Conservation (phyloP, 768 basidiomycete species). For the Plicaturopsis crispa region DNA sequence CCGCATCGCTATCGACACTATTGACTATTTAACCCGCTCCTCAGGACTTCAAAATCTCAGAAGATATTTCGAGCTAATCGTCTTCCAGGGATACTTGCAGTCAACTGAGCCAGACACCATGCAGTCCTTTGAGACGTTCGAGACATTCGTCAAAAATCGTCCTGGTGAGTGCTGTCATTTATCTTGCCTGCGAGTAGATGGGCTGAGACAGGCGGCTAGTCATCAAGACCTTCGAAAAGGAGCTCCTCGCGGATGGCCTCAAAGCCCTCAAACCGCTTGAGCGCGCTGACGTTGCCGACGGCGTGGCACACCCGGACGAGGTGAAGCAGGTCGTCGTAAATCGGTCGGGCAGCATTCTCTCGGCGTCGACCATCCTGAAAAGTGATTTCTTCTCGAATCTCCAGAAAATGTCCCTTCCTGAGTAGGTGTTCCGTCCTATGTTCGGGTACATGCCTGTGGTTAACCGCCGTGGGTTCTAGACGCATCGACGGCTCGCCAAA, state of each 20-base stretch:
- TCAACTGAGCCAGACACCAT: conserved; percentile 77
- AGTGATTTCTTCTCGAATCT: conserved; percentile 90
- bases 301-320: conserved; percentile 84
- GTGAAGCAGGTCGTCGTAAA: conserved; percentile 80
- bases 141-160: conserved; percentile 72
- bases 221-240: conserved; percentile 92
- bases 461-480: conserved; percentile 22
- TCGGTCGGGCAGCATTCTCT: conserved; percentile 79
- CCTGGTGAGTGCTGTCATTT: conserved; percentile 51
- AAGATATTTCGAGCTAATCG: conserved; percentile 78
- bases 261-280: conserved; percentile 79
- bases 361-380: conserved; percentile 90
- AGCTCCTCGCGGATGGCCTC: conserved; percentile 71
- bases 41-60: conserved; percentile 73
- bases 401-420: conserved; percentile 94
- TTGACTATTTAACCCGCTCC: not conserved
- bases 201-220: conserved; percentile 34
- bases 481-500: conserved; percentile 94
- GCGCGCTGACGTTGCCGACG: conserved; percentile 56
- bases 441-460: conserved; percentile 4
- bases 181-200: not conserved
- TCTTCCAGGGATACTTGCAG: conserved; percentile 87
- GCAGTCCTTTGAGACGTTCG: conserved; percentile 67
- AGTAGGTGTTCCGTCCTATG: conserved; percentile 42
- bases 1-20: not conserved